Percentiles rank a stretch among this genome's conserved stretches.
phyloP scores from a whole-genome alignment of 2,329 filamentous ascomycete genomes.

The Hymenoscyphus salicellus region DNA sequence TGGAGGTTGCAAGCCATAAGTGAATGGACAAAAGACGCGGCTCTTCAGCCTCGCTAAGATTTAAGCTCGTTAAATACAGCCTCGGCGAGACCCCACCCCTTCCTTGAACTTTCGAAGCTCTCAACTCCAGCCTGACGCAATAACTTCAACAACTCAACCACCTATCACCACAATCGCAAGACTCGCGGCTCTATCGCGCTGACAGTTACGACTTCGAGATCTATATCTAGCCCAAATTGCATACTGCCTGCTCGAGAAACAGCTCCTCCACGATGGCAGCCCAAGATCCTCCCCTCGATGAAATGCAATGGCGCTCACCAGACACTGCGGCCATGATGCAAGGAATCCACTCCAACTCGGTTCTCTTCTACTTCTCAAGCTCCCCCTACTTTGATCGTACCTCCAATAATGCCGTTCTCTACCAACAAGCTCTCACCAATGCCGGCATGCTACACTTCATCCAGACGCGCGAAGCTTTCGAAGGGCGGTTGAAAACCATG shows the following conservation, averaged over 20 bases:
- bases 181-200: background rate
- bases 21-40: too few species aligned
- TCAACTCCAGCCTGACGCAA: background rate
- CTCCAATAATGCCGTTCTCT: constrained; percentile 64
- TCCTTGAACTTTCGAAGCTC: background rate
- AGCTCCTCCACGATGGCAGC: constrained; percentile 40
- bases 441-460: constrained; percentile 55
- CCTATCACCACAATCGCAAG: background rate
- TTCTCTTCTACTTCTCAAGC: constrained; percentile 65
- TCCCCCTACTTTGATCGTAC: constrained; percentile 67
- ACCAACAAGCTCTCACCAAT: constrained; percentile 61
- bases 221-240: background rate
- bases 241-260: background rate
- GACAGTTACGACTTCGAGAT: background rate
- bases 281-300: constrained; percentile 57
- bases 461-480: constrained; percentile 60
- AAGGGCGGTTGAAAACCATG: constrained; percentile 61
- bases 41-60: background rate
- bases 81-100: background rate
- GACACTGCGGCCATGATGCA: constrained; percentile 46
- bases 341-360: constrained; percentile 58
- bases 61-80: background rate
- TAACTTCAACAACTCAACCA: background rate
- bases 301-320: constrained; percentile 64
- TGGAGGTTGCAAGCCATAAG: too few species aligned